phyloP scores from a whole-genome alignment of 352 stramenopile genomes.

The Globisporangium solare region DNA sequence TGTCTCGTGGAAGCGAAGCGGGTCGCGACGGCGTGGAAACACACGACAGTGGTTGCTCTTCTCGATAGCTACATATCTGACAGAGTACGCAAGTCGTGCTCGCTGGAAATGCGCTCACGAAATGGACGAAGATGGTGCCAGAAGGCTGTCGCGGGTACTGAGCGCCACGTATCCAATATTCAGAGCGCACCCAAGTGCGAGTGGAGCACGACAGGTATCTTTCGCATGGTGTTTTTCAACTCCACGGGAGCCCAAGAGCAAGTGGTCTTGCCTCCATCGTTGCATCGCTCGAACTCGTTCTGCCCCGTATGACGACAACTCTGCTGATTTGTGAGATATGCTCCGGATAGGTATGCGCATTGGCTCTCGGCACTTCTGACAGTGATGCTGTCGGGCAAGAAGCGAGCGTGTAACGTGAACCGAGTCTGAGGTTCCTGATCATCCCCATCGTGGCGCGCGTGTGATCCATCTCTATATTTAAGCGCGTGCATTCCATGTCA shows the following conservation, averaged over 20 bases:
- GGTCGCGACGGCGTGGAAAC: constrained; percentile 5
- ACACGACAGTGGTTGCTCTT: constrained; percentile 3
- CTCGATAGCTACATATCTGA: constrained; percentile 6
- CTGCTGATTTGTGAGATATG: not conserved
- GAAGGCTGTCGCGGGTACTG: not conserved
- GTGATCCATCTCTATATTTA: no score
- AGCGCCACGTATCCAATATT: not conserved
- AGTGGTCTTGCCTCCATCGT: not conserved
- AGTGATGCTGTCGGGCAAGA: no score
- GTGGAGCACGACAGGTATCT: not conserved
- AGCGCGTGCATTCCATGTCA: not conserved
- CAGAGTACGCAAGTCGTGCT: not conserved
- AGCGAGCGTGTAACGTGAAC: no score
- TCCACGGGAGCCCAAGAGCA: not conserved
- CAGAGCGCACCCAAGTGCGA: not conserved
- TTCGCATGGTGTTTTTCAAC: not conserved
- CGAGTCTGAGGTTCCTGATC: no score
- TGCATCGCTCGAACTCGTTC: not conserved
- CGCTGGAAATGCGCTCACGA: not conserved
- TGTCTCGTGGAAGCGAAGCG: constrained; percentile 7
- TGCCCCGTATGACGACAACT: not conserved
- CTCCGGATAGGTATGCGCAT: not conserved
- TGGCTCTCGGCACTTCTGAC: no score
- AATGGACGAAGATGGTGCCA: constrained; percentile 1
- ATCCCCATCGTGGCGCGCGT: no score